A percentile compares a stretch with the other conserved stretches of the same genome.
phyloP scores from a whole-genome alignment of 768 basidiomycete species.

The Asterophora parasitica region DNA sequence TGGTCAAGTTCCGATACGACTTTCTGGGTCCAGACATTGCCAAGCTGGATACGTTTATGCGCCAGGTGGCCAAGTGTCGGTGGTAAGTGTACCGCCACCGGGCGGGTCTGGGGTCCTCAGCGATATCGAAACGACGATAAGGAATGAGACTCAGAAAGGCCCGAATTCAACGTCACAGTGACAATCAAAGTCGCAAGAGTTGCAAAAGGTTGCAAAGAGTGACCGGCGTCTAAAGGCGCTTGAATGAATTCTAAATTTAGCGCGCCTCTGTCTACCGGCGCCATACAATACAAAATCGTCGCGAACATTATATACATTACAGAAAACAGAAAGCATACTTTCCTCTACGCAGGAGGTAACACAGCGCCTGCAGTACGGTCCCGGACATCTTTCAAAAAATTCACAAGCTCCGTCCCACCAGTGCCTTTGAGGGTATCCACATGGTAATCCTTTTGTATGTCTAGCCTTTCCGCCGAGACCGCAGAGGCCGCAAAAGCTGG shows the following conservation, averaged over 20 bases:
- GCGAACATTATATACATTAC: not conserved
- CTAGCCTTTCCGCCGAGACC: slow-evolving; percentile 13
- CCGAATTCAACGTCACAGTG: no score
- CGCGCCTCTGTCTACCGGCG: no score
- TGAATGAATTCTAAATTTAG: no score
- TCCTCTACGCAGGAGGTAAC: not conserved
- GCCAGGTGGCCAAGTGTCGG: no score
- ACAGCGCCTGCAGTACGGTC: slow-evolving; percentile 57
- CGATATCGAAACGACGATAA: not conserved
- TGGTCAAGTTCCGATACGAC: no score
- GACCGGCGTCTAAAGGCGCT: no score
- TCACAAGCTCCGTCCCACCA: slow-evolving; percentile 75
- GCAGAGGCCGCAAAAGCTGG: slow-evolving; percentile 18
- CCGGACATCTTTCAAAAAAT: slow-evolving; percentile 72
- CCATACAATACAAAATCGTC: not conserved
- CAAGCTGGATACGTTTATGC: no score
- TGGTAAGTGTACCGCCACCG: no score
- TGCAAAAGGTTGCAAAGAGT: no score
- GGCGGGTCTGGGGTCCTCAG: not conserved
- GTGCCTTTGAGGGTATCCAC: slow-evolving; percentile 55
- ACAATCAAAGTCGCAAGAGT: no score
- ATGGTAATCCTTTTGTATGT: slow-evolving; percentile 14
- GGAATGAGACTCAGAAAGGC: no score
- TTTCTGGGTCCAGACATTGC: no score
- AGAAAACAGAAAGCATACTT: not conserved